A percentile compares a stretch with the other conserved stretches of the same genome.
phyloP scores from a whole-genome alignment of 164 flowering plant species.

The Cinnamomum chago region DNA sequence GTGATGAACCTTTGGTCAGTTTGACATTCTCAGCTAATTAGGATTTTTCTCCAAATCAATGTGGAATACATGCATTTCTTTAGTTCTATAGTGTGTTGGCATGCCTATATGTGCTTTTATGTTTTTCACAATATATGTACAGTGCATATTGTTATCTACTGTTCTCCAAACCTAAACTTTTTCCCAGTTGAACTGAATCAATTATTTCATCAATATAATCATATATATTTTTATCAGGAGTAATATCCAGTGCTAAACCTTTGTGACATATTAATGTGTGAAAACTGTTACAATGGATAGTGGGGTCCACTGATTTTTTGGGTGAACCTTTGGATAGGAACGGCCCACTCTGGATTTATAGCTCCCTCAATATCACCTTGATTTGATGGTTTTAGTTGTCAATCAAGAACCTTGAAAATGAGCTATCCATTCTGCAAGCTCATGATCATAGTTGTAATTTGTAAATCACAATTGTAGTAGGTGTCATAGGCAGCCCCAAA shows the following conservation, averaged over 20 bases:
- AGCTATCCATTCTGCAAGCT: neutral
- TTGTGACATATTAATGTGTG: neutral
- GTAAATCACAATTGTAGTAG: no score
- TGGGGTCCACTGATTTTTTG: neutral
- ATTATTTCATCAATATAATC: no score
- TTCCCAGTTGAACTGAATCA: neutral
- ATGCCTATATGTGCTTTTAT: neutral
- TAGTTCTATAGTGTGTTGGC: neutral
- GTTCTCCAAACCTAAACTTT: neutral
- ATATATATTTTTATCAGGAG: neutral
- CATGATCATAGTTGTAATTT: neutral
- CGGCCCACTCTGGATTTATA: neutral
- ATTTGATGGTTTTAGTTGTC: neutral
- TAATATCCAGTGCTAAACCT: neutral
- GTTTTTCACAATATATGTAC: neutral
- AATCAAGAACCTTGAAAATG: neutral
- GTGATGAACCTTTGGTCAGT: conserved; percentile 59
- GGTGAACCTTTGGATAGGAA: neutral
- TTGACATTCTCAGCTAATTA: neutral
- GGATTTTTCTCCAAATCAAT: neutral
- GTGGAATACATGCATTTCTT: neutral
- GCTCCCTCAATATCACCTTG: neutral
- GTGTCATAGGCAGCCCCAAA: no score
- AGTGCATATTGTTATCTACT: neutral
- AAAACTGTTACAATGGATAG: neutral